phyloP scores from a whole-genome alignment of 208 protist species.

The Crithidia expoeki region DNA sequence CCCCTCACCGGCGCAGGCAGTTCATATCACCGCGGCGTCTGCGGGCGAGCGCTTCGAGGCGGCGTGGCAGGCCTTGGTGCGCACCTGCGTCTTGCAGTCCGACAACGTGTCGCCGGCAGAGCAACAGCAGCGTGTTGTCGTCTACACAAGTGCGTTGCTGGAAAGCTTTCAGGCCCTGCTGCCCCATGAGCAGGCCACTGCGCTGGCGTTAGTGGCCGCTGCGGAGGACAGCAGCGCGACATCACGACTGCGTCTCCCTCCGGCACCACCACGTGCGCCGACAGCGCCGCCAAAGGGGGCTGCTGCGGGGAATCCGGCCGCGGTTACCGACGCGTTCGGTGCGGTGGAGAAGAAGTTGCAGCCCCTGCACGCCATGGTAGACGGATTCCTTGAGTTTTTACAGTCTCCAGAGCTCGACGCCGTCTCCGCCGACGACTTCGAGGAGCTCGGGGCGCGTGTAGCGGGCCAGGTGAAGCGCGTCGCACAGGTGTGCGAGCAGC shows the following conservation, averaged over 20 bases:
- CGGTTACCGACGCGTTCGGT: background rate
- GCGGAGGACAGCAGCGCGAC: conserved; percentile 2
- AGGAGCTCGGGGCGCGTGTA: conserved; percentile 39
- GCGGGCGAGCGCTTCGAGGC: conserved; percentile 26
- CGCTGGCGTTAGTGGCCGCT: conserved; percentile 52
- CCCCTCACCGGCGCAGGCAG: background rate
- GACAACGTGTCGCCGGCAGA: conserved; percentile 19
- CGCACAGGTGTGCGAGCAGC: conserved; percentile 34
- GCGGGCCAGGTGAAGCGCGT: conserved; percentile 53
- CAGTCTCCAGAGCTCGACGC: conserved; percentile 35
- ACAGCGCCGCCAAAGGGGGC: background rate
- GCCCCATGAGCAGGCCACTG: conserved; percentile 35
- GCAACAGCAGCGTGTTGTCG: conserved; percentile 35
- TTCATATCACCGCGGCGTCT: background rate
- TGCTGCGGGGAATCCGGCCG: background rate
- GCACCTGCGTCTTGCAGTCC: conserved; percentile 16
- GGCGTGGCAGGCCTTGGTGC: conserved; percentile 25
- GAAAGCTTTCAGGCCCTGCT: conserved; percentile 53
- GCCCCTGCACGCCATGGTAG: conserved; percentile 65
- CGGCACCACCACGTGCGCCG: background rate
- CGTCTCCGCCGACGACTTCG: conserved; percentile 33
- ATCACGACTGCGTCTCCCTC: background rate
- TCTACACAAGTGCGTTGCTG: conserved; percentile 45
- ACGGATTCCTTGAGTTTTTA: conserved; percentile 62
- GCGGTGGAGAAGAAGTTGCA: conserved; percentile 23